phyloP scores from a whole-genome alignment of 306 rosid genomes.

The Comarum palustre region DNA sequence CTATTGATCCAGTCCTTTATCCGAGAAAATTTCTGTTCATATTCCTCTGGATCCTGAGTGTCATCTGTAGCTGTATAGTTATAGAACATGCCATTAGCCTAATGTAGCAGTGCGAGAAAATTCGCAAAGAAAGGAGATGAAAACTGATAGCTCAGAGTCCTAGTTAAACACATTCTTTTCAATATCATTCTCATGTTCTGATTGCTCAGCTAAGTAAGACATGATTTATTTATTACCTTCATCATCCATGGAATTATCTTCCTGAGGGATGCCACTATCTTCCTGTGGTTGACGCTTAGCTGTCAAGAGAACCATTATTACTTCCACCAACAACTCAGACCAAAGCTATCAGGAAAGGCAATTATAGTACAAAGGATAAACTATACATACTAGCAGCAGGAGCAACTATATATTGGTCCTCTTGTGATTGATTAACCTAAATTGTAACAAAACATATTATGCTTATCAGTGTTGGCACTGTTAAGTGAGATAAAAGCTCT shows the following conservation, averaged over 20 bases:
- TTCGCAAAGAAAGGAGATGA: background rate
- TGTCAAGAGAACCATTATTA: constrained; percentile 29
- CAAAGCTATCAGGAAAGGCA: constrained; percentile 10
- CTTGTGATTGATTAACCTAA: constrained; percentile 68
- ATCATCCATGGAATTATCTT: constrained; percentile 46
- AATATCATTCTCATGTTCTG: constrained; percentile 5
- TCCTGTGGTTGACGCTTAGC: constrained; percentile 57
- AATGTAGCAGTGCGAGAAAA: background rate
- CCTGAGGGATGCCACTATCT: constrained; percentile 40
- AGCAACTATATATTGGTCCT: constrained; percentile 60
- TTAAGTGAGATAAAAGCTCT: constrained; percentile 4
- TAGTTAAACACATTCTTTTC: background rate
- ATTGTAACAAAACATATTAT: constrained; percentile 21
- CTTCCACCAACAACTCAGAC: constrained; percentile 16
- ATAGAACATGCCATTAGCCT: constrained; percentile 14
- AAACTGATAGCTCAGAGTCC: constrained; percentile 1
- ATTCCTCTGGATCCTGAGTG: constrained; percentile 77
- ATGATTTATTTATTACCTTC: constrained; percentile 49
- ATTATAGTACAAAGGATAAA: constrained; percentile 1
- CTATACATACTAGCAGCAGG: constrained; percentile 50
- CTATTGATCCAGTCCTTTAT: constrained; percentile 75
- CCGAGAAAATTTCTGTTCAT: constrained; percentile 65
- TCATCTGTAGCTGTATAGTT: constrained; percentile 41
- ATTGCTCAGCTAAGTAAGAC: constrained; percentile 10
- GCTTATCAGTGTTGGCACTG: background rate